Base-by-base conservation (phyloP, 306 rosid genomes). In the Luffa aegyptiaca region DNA sequence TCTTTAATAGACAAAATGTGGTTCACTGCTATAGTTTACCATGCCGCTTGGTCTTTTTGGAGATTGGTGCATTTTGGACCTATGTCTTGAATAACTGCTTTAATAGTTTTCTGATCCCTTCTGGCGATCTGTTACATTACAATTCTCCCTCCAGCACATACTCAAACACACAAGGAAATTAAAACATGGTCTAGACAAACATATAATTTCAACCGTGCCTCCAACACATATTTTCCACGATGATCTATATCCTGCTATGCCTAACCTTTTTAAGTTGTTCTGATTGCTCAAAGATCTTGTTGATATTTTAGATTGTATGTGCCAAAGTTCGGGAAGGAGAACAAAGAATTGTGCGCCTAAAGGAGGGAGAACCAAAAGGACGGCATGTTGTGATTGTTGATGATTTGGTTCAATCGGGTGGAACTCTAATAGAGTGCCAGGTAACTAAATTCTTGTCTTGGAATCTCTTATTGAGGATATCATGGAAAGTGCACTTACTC, bases 281-380 rank as follows among this genome's bases (percentile, higher is more conserved):
- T 78, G 8, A 59, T 45, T 57, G 21, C 0, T 21, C 51, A 5
- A 41, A 31, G 6, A 0, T 12, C 80, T 56, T 44, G 20, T 21
- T 59, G n/a, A 58, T 75, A 79, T 83, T 82, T 63, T 89, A 93
- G 99, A 88, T 95, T 74, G 92, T 95, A 62, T 95, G 99, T 86
- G 97, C 97, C 37, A 95, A 95, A 87, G 99, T 95, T 83, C 93
- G 99, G 76, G 99, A 95, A 90, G 99, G 99, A 73, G 97, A 95
- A 65, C 88, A 86, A 59, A 83, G 97, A 65, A 95, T 95, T 71
- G 99, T 95, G 74, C 96, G 97, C 53, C 88, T 93, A 77, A 95
- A 93, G 84, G 99, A 95, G 86, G 99, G 99, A 82, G 89, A 93
- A 44, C 96, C 99, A 10, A 84, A 64, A 63, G 97, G 92, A 77